These are phyloP conservation scores for Coemansia aciculifera DNA, from an alignment of 192 early-diverging fungal genomes.

Conservation along the genomic window DNA sequence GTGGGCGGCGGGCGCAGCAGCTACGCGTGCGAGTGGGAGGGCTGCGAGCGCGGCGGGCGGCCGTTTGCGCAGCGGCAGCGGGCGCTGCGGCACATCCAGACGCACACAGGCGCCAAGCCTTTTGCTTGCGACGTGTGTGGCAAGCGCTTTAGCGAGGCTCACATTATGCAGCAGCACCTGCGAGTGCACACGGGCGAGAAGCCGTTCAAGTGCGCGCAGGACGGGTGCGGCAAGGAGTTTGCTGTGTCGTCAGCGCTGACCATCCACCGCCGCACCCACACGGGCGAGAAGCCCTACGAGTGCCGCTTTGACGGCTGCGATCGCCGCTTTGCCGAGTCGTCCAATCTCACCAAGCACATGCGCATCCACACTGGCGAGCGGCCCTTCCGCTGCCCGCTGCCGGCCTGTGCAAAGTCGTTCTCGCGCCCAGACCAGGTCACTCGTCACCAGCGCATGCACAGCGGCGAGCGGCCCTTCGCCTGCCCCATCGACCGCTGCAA, in stretches of 20 bases:
- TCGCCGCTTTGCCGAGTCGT: slow-evolving; percentile 54
- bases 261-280: slow-evolving; percentile 69
- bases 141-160: slow-evolving; percentile 78
- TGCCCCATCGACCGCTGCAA: slow-evolving; percentile 39
- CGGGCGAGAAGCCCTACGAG: slow-evolving; percentile 71
- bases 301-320: slow-evolving; percentile 56
- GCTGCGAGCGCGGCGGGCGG: slow-evolving; percentile 61
- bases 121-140: slow-evolving; percentile 74
- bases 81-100: slow-evolving; percentile 80
- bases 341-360: slow-evolving; percentile 72
- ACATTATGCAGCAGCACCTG: slow-evolving; percentile 77
- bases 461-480: slow-evolving; percentile 31
- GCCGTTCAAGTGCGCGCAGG: slow-evolving; percentile 67
- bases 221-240: slow-evolving; percentile 66
- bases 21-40: slow-evolving; percentile 54
- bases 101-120: slow-evolving; percentile 81
- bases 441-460: slow-evolving; percentile 61
- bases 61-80: slow-evolving; percentile 73
- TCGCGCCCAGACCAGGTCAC: slow-evolving; percentile 71
- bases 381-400: slow-evolving; percentile 66
- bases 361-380: slow-evolving; percentile 77
- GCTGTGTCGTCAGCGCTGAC: slow-evolving; percentile 69
- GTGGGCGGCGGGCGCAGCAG: slow-evolving; percentile 51
- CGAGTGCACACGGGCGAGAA: slow-evolving; percentile 77
- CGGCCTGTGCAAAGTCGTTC: slow-evolving; percentile 71